Evolutionary conservation across 176 grass and related monocot species (phyloP).

Genomic region (Areca catechu): DNA sequence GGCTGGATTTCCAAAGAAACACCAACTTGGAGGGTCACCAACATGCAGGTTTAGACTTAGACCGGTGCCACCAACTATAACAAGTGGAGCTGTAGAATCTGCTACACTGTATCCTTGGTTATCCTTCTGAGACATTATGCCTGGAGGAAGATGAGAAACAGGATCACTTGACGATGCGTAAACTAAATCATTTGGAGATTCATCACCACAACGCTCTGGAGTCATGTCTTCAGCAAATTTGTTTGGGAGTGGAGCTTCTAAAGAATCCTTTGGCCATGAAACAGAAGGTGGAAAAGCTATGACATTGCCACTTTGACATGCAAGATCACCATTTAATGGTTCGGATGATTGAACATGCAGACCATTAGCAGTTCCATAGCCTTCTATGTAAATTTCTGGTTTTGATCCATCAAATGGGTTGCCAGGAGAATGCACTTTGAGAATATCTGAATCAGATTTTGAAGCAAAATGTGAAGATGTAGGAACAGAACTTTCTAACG

Average conservation of each 20-base stretch:
- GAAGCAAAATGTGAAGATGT: conserved; percentile 11
- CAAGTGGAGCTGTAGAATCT: not conserved
- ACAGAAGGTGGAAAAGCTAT: conserved; percentile 11
- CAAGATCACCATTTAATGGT: conserved; percentile 3
- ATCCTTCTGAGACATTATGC: conserved; percentile 1
- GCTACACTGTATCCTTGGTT: not conserved
- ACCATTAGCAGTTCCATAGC: conserved; percentile 21
- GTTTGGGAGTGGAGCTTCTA: conserved; percentile 15
- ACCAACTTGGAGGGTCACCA: conserved; percentile 6
- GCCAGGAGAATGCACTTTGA: conserved; percentile 2
- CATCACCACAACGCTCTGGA: conserved; percentile 10
- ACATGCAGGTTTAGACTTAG: conserved; percentile 8
- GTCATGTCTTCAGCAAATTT: conserved; percentile 9
- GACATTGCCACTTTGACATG: conserved; percentile 13
- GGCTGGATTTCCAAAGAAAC: conserved; percentile 18
- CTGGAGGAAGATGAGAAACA: not conserved
- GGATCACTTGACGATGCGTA: conserved; percentile 14
- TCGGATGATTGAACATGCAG: not conserved
- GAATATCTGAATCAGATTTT: conserved; percentile 29
- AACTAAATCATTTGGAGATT: conserved; percentile 13
- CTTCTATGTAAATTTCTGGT: conserved; percentile 12
- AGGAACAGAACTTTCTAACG: conserved; percentile 42
- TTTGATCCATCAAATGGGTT: conserved; percentile 23
- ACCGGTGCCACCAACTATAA: too few species aligned
- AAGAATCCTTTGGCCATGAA: conserved; percentile 24